These are phyloP conservation scores for Metschnikowia borealis DNA, from an alignment of 805 yeast species.

Conservation along the genomic window DNA sequence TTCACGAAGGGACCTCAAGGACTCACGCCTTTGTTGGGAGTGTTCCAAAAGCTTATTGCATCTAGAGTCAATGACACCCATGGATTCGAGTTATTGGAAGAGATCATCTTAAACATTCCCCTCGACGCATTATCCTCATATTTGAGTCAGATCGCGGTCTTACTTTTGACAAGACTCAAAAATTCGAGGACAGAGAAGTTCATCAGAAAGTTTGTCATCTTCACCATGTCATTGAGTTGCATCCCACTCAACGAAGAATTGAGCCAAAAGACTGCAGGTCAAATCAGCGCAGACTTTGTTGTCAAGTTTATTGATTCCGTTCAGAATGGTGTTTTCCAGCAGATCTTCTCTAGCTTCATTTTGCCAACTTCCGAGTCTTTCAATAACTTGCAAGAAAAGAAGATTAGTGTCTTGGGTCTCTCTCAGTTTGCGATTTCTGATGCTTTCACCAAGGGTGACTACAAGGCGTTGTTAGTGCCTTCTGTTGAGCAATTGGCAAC, in stretches of 20 bases:
- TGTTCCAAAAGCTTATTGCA: constrained; percentile 89
- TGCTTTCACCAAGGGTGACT: constrained; percentile 20
- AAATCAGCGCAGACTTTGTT: constrained; percentile 45
- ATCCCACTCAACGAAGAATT: constrained; percentile 22
- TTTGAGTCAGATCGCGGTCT: constrained; percentile 66
- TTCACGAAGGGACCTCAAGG: constrained; percentile 33
- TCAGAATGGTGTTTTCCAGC: constrained; percentile 57
- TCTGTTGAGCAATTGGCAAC: constrained; percentile 30
- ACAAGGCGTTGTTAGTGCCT: constrained; percentile 22
- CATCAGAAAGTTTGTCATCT: constrained; percentile 64
- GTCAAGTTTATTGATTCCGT: constrained; percentile 67
- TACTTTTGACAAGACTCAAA: constrained; percentile 78
- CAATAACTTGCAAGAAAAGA: constrained; percentile 53
- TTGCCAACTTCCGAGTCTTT: constrained; percentile 48
- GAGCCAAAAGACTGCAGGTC: constrained; percentile 31
- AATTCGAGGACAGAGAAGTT: constrained; percentile 78
- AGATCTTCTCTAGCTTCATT: constrained; percentile 46
- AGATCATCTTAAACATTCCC: constrained; percentile 58
- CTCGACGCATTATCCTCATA: constrained; percentile 46
- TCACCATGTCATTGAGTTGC: constrained; percentile 53
- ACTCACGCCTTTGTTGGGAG: constrained; percentile 82
- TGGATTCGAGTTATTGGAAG: constrained; percentile 82
- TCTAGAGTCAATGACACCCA: constrained; percentile 74
- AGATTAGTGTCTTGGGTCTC: constrained; percentile 49
- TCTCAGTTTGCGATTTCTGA: constrained; percentile 37